Evolutionary conservation across 495 filamentous ascomycete genomes (phyloP), one percentile per base, ranked within the genome.

Genomic region (Bathelium albidoporum): DNA sequence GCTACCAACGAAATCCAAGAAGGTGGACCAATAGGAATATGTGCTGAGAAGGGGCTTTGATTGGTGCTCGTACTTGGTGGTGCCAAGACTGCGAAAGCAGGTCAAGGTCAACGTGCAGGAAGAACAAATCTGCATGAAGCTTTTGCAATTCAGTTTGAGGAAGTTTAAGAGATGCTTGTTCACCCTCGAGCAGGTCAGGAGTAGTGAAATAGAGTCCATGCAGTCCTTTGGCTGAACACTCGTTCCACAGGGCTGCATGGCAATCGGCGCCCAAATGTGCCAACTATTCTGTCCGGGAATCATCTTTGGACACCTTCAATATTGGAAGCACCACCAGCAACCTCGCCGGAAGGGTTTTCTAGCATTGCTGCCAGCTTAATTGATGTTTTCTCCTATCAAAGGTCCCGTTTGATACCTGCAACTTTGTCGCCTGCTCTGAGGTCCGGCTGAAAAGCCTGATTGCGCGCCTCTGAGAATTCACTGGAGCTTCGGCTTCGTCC

Each of bases 401-500:
- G 2, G 49, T 28, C 7, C 49, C 7, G 9, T 24, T 55, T 11
- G 20, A 9, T 28, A 9, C 22, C 24, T 29, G 5, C 9, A 28
- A 5, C 24, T 29, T 29, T 52, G n/a, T n/a, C n/a, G n/a, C 9
- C 11, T 52, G 44, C 43, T 31, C 60, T 39, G 20, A 45, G 24
- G 31, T 43, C 11, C 20, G 60, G 26, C 62, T 32, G 55, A 29
- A 11, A 32, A 2, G 12, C 59, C 62, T 39, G 24, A 62, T 65
- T 68, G 68, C 65, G 45, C 12, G 53, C 62, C 62, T 45, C 43
- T 58, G 62, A 44, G 52, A 16, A 11, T 29, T 63, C 43, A 20
- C 44, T 68, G 74, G 65, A 73, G 72, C 73, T 71, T 64, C 62
- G 70, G 74, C 73, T 74, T 74, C 71, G 49, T 65, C 76, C 59